Evolutionary conservation across 345 rosid genomes (phyloP), one percentile per base, ranked within the genome.

Genomic region (Moricandia moricandioides): DNA sequence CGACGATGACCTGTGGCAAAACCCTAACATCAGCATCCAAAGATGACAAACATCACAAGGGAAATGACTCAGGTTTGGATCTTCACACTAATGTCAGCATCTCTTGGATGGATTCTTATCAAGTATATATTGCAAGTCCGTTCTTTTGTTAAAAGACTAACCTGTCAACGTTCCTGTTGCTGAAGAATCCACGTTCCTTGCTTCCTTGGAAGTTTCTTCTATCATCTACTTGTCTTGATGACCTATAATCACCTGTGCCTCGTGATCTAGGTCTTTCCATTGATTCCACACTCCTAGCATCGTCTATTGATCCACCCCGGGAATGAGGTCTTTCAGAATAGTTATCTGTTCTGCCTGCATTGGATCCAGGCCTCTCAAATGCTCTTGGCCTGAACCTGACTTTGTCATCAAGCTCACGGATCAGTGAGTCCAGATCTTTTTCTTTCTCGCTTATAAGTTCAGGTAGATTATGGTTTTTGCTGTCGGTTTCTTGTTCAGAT

Each of bases 301-400:
- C 94, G 26, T 89, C 96, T 73, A 84, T 16, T 33, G 99, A 92
- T 29, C 96, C 97, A 67, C 87, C 80, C 16, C 73, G 89, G n/a
- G 99, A 96, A 77, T 84, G 82, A 13, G 94, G 92, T 78, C 98
- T 83, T 67, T 92, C 99, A 30, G 89, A 69, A 78, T 82, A 86
- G 79, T 79, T 71, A 70, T 76, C 78, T 9, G 37, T 69, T 83
- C 97, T 89, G 62, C 92, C 88, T 78, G 88, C 87, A 78, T 88
- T 85, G 27, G 97, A 95, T 83, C 92, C 75, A 55, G 79, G 82
- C 52, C 82, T 79, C 57, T 92, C 99, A 26, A 56, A 52, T 29
- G 87, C 86, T 88, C 81, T 90, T 73, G 80, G 91, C 65, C 96
- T 87, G 84, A 89, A 90, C 76, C 90, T 88, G 76, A 88, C 82